phyloP scores from a whole-genome alignment of 345 rosid genomes.

The Cochlearia excelsa region DNA sequence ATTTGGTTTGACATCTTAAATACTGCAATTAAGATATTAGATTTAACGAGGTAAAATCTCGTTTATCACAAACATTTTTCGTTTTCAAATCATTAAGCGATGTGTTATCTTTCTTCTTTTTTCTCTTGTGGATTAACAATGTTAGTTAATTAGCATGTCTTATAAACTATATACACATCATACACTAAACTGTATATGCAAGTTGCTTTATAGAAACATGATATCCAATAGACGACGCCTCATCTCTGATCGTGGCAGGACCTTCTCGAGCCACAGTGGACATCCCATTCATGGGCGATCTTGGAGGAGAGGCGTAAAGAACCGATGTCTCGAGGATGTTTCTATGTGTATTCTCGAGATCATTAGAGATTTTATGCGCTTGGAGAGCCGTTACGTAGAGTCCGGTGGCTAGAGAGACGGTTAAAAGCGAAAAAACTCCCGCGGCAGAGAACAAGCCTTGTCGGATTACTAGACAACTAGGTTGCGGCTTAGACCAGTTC shows the following conservation, averaged over 20 bases:
- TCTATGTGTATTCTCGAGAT: constrained; percentile 46
- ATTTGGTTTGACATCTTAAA: no score
- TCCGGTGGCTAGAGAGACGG: constrained; percentile 68
- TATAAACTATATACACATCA: no score
- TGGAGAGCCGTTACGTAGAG: constrained; percentile 70
- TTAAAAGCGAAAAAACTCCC: constrained; percentile 57
- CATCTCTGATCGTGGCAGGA: constrained; percentile 41
- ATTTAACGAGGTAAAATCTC: no score
- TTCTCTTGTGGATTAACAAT: no score
- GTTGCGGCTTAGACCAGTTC: constrained; percentile 71
- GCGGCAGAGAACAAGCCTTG: constrained; percentile 85
- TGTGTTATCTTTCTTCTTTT: no score
- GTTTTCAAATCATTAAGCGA: no score
- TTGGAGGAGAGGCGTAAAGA: constrained; percentile 63
- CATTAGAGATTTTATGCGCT: constrained; percentile 53
- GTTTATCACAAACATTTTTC: no score
- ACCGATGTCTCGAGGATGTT: constrained; percentile 55
- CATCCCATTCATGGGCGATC: constrained; percentile 45
- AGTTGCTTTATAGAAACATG: constrained; percentile 31
- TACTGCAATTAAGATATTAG: no score
- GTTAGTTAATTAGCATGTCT: no score
- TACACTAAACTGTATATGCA: constrained; percentile 2
- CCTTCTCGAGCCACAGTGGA: constrained; percentile 57
- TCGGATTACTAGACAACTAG: constrained; percentile 55
- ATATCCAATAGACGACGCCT: constrained; percentile 1